These are phyloP conservation scores for Aulographum hederae DNA, from an alignment of 2,329 filamentous ascomycete species.

Conservation along the genomic window DNA sequence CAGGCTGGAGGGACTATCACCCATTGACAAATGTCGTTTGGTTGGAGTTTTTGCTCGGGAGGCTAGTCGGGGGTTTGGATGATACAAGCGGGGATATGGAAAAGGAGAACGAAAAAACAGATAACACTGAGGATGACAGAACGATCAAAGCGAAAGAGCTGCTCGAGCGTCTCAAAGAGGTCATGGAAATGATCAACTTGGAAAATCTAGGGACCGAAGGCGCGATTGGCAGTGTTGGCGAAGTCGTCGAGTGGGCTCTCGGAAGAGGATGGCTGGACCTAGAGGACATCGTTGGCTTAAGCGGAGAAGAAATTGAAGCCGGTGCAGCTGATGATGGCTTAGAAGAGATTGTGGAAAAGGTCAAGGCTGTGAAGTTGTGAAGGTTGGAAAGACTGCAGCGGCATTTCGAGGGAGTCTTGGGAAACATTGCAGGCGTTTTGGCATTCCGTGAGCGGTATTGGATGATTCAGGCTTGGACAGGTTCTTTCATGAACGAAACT, in stretches of 20 bases:
- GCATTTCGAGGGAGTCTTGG: too few species aligned
- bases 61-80: slow-evolving; percentile 27
- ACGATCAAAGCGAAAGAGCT: neutral
- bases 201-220: neutral
- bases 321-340: too few species aligned
- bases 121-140: neutral
- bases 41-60: slow-evolving; percentile 41
- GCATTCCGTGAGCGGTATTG: too few species aligned
- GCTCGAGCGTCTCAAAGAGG: neutral
- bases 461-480: too few species aligned
- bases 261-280: neutral
- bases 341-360: too few species aligned
- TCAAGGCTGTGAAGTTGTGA: too few species aligned
- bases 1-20: slow-evolving; percentile 33
- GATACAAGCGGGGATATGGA: neutral
- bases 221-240: neutral
- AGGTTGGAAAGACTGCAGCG: too few species aligned
- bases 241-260: neutral
- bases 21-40: slow-evolving; percentile 46
- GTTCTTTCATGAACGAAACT: too few species aligned
- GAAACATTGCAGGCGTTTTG: too few species aligned
- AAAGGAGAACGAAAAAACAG: too few species aligned
- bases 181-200: neutral
- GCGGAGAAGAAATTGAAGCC: too few species aligned
- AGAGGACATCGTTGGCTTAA: neutral